Conservation (phyloP, 108 stramenopile genomes). For the Bacterosira constricta region DNA sequence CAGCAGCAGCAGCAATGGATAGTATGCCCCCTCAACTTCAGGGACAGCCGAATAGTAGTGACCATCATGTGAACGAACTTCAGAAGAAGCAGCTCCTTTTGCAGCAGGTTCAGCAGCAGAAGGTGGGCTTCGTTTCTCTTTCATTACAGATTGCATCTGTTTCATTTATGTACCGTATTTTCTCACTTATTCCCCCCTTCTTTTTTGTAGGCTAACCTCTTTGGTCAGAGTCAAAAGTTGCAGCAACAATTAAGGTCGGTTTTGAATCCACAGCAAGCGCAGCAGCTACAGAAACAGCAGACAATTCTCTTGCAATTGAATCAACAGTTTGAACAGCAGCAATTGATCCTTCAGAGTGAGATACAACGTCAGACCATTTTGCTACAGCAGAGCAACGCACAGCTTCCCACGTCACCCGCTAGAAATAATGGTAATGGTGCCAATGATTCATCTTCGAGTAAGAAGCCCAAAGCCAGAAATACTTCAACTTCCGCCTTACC, state of each 20-base stretch:
- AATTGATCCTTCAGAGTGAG: conserved; percentile 58
- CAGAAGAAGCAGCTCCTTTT: conserved; percentile 32
- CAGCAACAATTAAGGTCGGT: conserved; percentile 51
- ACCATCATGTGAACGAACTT: background rate
- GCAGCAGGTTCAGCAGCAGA: conserved; percentile 24
- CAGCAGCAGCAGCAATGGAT: background rate
- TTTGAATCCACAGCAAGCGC: conserved; percentile 43
- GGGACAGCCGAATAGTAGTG: background rate
- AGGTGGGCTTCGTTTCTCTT: background rate
- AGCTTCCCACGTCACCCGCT: background rate
- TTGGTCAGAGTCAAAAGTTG: conserved; percentile 56
- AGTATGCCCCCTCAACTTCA: background rate
- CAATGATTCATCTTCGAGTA: background rate
- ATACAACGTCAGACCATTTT: conserved; percentile 26
- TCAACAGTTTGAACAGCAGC: conserved; percentile 65
- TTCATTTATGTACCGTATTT: background rate
- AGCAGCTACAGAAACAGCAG: conserved; percentile 69
- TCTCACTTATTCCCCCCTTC: background rate
- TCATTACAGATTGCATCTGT: background rate
- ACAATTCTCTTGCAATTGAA: conserved; percentile 56
- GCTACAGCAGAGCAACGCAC: conserved; percentile 11
- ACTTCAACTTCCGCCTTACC: background rate
- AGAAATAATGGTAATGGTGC: background rate
- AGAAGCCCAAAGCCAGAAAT: background rate
- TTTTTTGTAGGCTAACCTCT: conserved; percentile 39